These are phyloP conservation scores for Penicillium herquei DNA, from an alignment of 495 filamentous ascomycete genomes.

Conservation along the genomic window DNA sequence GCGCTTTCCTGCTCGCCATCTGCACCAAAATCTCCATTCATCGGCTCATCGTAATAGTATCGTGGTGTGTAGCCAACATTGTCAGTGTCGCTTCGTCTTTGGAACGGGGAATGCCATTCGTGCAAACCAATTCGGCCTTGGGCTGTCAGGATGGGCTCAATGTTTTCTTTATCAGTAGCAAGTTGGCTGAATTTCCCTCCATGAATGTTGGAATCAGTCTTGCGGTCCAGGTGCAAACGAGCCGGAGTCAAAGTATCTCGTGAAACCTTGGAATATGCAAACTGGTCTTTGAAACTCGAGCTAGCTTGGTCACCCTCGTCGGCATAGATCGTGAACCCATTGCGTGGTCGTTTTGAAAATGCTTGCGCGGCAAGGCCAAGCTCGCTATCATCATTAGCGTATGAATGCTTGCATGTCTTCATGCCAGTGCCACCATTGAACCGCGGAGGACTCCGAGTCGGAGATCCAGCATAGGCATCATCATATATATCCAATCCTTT, in stretches of 20 bases:
- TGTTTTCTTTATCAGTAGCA: constrained; percentile 39
- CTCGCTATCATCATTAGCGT: constrained; percentile 29
- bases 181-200: constrained; percentile 5
- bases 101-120: constrained; percentile 30
- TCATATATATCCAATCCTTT: not conserved
- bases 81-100: constrained; percentile 26
- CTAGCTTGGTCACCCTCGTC: constrained; percentile 24
- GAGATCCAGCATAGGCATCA: not conserved
- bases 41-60: constrained; percentile 30
- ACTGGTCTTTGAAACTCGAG: constrained; percentile 9
- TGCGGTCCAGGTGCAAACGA: constrained; percentile 22
- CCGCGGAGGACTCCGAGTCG: constrained; percentile 3
- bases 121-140: constrained; percentile 32
- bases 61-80: constrained; percentile 30
- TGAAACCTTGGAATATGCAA: constrained; percentile 2
- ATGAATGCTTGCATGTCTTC: constrained; percentile 6
- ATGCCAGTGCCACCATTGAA: constrained; percentile 4
- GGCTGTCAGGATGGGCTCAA: constrained; percentile 40
- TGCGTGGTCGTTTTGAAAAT: constrained; percentile 17
- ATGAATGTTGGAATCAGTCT: constrained; percentile 13
- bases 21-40: constrained; percentile 16
- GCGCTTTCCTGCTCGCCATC: constrained; percentile 25
- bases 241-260: constrained; percentile 22
- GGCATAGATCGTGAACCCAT: constrained; percentile 36
- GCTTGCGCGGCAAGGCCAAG: constrained; percentile 25